Evolutionary conservation across 2,329 filamentous ascomycete genomes (phyloP), one percentile per base, ranked within the genome.

Genomic region (Colletotrichum lentis): DNA sequence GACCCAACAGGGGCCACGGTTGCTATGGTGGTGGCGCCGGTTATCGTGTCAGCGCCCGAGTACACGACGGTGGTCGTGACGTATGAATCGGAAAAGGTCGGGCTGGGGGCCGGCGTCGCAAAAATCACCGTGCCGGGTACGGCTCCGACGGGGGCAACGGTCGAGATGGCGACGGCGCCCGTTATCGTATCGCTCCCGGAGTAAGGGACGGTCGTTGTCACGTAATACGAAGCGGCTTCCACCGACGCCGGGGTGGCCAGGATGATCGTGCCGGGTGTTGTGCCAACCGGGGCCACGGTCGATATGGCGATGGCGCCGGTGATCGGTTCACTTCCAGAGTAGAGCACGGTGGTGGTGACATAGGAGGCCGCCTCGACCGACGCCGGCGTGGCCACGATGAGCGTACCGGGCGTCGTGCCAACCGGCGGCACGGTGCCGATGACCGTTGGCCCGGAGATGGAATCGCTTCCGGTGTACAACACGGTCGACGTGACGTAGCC

Each of bases 401-500:
- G 3, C 1, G 53, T 49, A 1, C 54, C 61, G 5, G 58, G 24
- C 16, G 20, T 22, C 10, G 58, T 62, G 4, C 58, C 58, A 20
- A 18, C 18, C 5, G 59, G 24, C 20, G 49, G 8, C 14, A 47
- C n/a, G 5, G 47, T 53, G 4, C 37, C 44, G 12, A 62, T 22
- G 18, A 16, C 16, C 8, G 53, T 56, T 3, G 53, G 43, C 14
- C 24, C 27, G 1, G 62, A 39, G 8, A 60, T 59, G 4, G 41
- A 3, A 18, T 55, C 27, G n/a, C n/a, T 44, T 20, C 49, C 59
- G 14, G 59, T 62, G 47, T 53, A 62, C 11, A 62, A 18, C 27
- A 60, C 27, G 7, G 54, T 58, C 12, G 55, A 60, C 11, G 55
- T 65, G 41, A 60, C 31, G 43, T 24, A 52, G 2, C n/a, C 35